Conservation (phyloP, 2,329 filamentous ascomycete genomes). For the Exophiala calicioides region DNA sequence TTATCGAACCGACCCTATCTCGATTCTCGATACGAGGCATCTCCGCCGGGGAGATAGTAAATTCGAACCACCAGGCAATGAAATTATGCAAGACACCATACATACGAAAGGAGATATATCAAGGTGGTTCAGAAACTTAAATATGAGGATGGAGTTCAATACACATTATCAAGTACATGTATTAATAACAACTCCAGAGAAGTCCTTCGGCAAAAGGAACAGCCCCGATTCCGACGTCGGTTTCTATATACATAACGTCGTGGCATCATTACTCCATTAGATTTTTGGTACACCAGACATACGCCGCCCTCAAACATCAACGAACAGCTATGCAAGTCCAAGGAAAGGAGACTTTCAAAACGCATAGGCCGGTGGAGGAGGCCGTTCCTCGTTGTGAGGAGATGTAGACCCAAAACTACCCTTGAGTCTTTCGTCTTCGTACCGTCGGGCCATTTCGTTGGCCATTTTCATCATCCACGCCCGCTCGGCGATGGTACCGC, state of each 20-base stretch:
- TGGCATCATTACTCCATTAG: conserved; percentile 17
- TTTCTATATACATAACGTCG: conserved; percentile 20
- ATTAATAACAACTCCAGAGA: conserved; percentile 1
- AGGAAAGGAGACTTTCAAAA: conserved; percentile 34
- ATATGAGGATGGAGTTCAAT: no score
- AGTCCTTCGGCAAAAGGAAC: no score
- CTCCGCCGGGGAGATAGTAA: no score
- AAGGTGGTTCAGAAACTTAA: no score
- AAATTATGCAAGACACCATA: no score
- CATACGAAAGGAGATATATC: no score
- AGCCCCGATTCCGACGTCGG: not conserved
- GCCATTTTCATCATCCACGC: conserved; percentile 69
- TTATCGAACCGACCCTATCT: no score
- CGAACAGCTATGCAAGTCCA: not conserved
- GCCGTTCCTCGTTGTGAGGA: conserved; percentile 38
- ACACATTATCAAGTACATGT: no score
- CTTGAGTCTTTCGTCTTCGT: conserved; percentile 75
- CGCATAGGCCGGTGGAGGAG: conserved; percentile 49
- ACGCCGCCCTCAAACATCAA: not conserved
- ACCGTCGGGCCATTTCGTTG: conserved; percentile 78
- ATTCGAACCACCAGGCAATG: no score
- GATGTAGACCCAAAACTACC: conserved; percentile 27
- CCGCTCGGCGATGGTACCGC: conserved; percentile 47
- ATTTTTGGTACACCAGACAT: conserved; percentile 16
- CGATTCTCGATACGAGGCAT: no score